Evolutionary conservation across 257 asterid genomes (phyloP).

Genomic region (Lavandula angustifolia): DNA sequence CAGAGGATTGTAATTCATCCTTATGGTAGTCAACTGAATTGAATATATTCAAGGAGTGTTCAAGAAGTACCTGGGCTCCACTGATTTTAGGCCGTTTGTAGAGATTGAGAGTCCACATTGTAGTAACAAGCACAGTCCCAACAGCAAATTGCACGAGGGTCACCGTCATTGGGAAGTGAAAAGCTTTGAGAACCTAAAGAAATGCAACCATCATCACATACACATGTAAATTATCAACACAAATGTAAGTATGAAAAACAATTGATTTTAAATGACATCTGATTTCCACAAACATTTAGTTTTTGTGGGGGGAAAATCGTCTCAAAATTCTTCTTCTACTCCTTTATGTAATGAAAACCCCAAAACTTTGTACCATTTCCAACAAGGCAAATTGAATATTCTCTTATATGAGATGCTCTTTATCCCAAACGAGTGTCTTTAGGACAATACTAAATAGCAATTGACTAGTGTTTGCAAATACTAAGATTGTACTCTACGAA

Average conservation of each 20-base stretch:
- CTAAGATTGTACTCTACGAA: constrained; percentile 1
- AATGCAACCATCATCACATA: constrained; percentile 23
- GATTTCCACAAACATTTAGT: neutral
- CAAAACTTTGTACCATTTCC: neutral
- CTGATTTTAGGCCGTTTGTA: constrained; percentile 89
- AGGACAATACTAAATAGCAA: neutral
- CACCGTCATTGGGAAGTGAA: constrained; percentile 81
- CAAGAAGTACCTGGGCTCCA: constrained; percentile 66
- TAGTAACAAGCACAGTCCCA: constrained; percentile 67
- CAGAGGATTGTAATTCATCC: neutral
- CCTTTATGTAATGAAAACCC: neutral
- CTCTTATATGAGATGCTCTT: neutral
- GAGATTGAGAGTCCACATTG: constrained; percentile 83
- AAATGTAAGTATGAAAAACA: neutral
- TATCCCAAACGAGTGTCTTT: neutral
- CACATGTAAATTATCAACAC: neutral
- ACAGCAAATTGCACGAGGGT: constrained; percentile 83
- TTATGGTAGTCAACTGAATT: constrained; percentile 19
- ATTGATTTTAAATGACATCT: neutral
- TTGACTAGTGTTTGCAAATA: neutral
- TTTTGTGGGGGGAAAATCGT: neutral
- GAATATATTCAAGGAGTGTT: constrained; percentile 3
- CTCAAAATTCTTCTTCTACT: neutral
- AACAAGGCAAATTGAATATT: neutral
- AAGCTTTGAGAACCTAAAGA: constrained; percentile 75